phyloP scores from a whole-genome alignment of 306 rosid species.

The Begonia peltatifolia region DNA sequence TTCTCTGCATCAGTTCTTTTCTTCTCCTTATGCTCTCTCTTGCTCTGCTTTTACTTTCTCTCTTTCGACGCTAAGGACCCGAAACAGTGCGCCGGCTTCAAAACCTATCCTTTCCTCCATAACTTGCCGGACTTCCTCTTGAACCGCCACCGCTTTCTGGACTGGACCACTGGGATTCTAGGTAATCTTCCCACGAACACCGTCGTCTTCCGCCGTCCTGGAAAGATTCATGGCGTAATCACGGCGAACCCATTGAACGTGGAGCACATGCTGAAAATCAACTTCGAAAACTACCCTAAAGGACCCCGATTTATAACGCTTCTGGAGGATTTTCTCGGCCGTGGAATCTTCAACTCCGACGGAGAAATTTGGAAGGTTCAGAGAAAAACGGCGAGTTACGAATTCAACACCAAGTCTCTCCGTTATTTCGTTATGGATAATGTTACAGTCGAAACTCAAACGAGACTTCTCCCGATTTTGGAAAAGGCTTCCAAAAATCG shows the following conservation, averaged over 20 bases:
- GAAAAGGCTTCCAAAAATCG: conserved; percentile 9
- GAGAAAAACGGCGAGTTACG: conserved; percentile 54
- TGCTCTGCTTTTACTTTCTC: conserved; percentile 7
- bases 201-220: conserved; percentile 29
- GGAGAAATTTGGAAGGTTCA: conserved; percentile 43
- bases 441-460: conserved; percentile 29
- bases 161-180: conserved; percentile 47
- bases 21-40: conserved; percentile 10
- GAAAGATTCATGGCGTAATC: conserved; percentile 17
- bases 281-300: conserved; percentile 61
- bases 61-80: background rate
- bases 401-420: conserved; percentile 50
- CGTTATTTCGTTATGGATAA: conserved; percentile 35
- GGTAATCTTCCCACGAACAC: conserved; percentile 26
- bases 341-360: conserved; percentile 61
- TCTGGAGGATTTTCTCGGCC: conserved; percentile 45
- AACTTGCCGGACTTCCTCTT: conserved; percentile 29
- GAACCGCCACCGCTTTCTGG: conserved; percentile 47
- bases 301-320: conserved; percentile 25
- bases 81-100: conserved; percentile 21
- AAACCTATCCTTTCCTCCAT: conserved; percentile 34
- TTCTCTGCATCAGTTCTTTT: conserved; percentile 1
- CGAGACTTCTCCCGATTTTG: conserved; percentile 34
- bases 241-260: conserved; percentile 55
- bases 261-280: conserved; percentile 46